Base-by-base conservation (phyloP, 192 early-diverging fungal species). In the Backusella australiensis region DNA sequence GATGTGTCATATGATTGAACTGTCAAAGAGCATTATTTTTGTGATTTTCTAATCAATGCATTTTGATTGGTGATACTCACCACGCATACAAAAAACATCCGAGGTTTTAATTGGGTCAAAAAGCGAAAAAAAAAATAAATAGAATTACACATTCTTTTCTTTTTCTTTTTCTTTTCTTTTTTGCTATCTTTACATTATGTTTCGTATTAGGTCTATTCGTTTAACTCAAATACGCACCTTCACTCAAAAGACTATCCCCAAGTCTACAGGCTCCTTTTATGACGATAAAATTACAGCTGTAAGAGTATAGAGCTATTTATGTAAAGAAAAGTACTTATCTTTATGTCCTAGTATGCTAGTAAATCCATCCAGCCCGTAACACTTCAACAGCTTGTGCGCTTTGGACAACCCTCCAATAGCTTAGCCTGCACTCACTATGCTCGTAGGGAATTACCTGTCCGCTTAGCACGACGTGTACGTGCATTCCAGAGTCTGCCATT, bases 401-500 rank as follows among this genome's bases (percentile, higher is more conserved):
- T 95, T 73, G 93, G 93, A 32, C 89, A 91, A 15, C 86, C 86
- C 72, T 84, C 82, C 34, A 78, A 77, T 52, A 84, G 81, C 68
- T 84, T 92, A 41, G 88, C 91, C 29, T 91, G 88, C 34, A 87
- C 86, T 46, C 80, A 83, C 14, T 94, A 91, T 84, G 88, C 90
- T 14, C 89, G 90, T 52, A 87, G 86, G 2, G 96, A 98, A 84
- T 85, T 99, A 26, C 96, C 96, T 0, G 94, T 94, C 65, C 91
- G 97, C 6, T 85, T 99, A 77, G 96, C 96, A 32, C 83, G 93
- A 72, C 91, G 96, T 9, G 94, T 97, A 19, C 88, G 89, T 76
- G 94, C 93, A 8, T 91, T 98, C 66, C 94, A 98, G 81, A 93
- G 89, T 59, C 85, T 97, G 39, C 96, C 96, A 0, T 98, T 96